phyloP scores from a whole-genome alignment of 192 early-diverging fungal species.

The Backusella luteola region DNA sequence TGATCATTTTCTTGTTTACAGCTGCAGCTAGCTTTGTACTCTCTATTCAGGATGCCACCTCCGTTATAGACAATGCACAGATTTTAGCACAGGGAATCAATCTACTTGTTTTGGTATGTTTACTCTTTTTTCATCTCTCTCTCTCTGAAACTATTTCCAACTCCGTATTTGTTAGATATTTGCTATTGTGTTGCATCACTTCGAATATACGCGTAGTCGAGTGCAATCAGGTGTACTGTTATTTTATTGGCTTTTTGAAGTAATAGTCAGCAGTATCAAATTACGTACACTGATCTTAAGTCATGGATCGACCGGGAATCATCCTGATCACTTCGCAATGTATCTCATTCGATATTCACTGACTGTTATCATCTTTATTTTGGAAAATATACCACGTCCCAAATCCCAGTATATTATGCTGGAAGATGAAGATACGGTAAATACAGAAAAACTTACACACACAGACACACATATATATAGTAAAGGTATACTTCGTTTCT shows the following conservation, averaged over 20 bases:
- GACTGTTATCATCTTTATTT: conserved; percentile 39
- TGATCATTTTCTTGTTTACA: conserved; percentile 18
- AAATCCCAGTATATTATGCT: conserved; percentile 35
- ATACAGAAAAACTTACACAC: neutral
- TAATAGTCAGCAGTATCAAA: conserved; percentile 37
- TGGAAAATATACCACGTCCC: conserved; percentile 41
- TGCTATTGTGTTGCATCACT: conserved; percentile 27
- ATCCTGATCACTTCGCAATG: conserved; percentile 19
- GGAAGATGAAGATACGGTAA: conserved; percentile 36
- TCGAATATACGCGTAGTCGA: conserved; percentile 34
- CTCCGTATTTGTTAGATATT: conserved; percentile 26
- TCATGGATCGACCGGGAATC: neutral
- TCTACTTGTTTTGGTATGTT: conserved; percentile 30
- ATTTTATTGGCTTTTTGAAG: conserved; percentile 57
- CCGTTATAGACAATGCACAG: conserved; percentile 17
- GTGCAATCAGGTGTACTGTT: conserved; percentile 53
- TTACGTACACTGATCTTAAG: conserved; percentile 38
- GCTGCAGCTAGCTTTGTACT: conserved; percentile 5
- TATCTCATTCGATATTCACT: conserved; percentile 34
- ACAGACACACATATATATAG: too few relatives aligned
- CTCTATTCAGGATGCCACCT: neutral
- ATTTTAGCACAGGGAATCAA: conserved; percentile 24
- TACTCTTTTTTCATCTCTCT: neutral
- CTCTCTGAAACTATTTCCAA: neutral
- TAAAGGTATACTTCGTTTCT: neutral